Percentiles rank a stretch among this genome's conserved stretches.
These are phyloP conservation scores for Zopfochytrium polystomum DNA, from an alignment of 371 early-diverging fungal species.

Conservation along the genomic window DNA sequence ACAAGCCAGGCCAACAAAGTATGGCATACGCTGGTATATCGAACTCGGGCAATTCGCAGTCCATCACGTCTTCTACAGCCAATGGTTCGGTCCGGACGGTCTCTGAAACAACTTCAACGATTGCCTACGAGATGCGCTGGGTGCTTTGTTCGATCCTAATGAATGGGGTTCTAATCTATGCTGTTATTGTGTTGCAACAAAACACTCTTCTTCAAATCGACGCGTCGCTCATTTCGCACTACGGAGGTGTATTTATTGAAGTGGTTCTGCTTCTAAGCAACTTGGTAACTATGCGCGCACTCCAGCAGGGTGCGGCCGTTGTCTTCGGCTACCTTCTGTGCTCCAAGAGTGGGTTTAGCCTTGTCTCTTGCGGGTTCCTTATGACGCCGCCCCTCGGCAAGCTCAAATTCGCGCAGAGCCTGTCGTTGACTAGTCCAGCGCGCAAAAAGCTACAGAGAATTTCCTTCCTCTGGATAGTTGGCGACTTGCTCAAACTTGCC, in stretches of 20 bases:
- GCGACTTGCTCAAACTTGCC: slow-evolving; percentile 15
- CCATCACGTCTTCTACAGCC: too few species aligned
- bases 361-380: slow-evolving; percentile 14
- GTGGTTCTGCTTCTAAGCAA: slow-evolving; percentile 27
- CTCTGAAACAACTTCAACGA: slow-evolving; percentile 7
- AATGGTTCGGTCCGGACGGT: slow-evolving; percentile 9
- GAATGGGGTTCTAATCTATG: slow-evolving; percentile 12
- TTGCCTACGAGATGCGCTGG: slow-evolving; percentile 18
- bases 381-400: slow-evolving; percentile 17
- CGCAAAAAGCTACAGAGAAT: slow-evolving; percentile 18
- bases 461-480: slow-evolving; percentile 13
- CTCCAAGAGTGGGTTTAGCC: slow-evolving; percentile 19
- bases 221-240: slow-evolving; percentile 3
- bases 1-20: too few species aligned
- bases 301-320: slow-evolving; percentile 13
- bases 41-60: too few species aligned
- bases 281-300: slow-evolving; percentile 19
- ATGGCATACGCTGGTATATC: too few species aligned
- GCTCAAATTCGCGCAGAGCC: slow-evolving; percentile 14
- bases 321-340: slow-evolving; percentile 12
- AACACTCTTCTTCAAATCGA: slow-evolving; percentile 6
- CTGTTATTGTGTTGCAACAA: background rate
- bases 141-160: slow-evolving; percentile 1
- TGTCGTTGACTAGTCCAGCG: slow-evolving; percentile 20
- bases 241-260: slow-evolving; percentile 25